Evolutionary conservation across 2,329 filamentous ascomycete species (phyloP).

Genomic region (Escovopsis weberi): DNA sequence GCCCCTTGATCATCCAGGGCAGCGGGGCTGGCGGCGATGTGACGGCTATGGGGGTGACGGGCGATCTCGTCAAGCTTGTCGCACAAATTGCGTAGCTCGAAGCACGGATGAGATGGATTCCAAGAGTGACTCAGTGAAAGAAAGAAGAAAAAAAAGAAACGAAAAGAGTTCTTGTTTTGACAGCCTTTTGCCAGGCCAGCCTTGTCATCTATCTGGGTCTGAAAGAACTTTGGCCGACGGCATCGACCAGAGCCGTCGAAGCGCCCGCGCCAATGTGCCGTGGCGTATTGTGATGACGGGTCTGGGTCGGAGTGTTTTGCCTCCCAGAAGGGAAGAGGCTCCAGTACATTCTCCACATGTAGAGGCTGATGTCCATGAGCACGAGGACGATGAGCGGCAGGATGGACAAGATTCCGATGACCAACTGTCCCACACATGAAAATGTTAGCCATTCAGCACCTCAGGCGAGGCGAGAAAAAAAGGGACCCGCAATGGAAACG

Average conservation of each 20-base stretch:
- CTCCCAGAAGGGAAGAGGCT: slow-evolving; percentile 5
- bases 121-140: too few species aligned
- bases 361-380: slow-evolving; percentile 35
- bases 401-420: slow-evolving; percentile 30
- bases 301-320: not conserved
- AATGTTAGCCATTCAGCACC: not conserved
- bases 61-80: slow-evolving; percentile 80
- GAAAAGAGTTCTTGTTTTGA: not conserved
- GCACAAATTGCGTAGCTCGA: slow-evolving; percentile 42
- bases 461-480: not conserved
- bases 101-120: not conserved
- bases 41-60: slow-evolving; percentile 95
- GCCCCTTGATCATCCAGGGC: slow-evolving; percentile 87
- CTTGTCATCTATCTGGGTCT: slow-evolving; percentile 1
- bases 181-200: not conserved
- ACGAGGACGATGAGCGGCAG: slow-evolving; percentile 33
- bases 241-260: not conserved
- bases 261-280: not conserved
- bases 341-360: slow-evolving; percentile 33
- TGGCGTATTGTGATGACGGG: not conserved
- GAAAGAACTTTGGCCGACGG: not conserved
- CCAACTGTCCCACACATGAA: slow-evolving; percentile 18
- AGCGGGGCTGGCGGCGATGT: slow-evolving; percentile 89
- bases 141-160: not conserved
- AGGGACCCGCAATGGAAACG: not conserved